These are phyloP conservation scores for Pinguiococcus pyrenoidosus DNA, from an alignment of 108 stramenopile species.

Conservation along the genomic window DNA sequence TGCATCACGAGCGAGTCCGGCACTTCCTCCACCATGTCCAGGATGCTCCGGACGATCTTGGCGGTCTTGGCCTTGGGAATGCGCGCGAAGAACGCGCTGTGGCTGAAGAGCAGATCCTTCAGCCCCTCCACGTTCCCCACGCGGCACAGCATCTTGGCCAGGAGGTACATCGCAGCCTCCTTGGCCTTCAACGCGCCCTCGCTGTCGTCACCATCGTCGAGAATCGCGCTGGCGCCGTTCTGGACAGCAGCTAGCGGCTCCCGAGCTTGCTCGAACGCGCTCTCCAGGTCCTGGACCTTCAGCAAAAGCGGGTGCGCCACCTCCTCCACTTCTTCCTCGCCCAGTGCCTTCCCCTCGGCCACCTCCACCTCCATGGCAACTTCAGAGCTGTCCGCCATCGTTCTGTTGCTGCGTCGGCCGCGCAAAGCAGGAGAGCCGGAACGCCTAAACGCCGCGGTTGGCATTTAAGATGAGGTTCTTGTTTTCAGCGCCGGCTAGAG, in stretches of 20 bases:
- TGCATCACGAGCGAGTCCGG: conserved; percentile 68
- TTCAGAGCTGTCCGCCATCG: conserved; percentile 11
- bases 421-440: conserved; percentile 11
- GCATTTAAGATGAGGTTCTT: no score
- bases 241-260: background rate
- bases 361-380: conserved; percentile 3
- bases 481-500: no score
- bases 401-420: conserved; percentile 6
- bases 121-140: conserved; percentile 47
- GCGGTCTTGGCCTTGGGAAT: conserved; percentile 95
- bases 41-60: conserved; percentile 73
- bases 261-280: no score
- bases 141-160: conserved; percentile 59
- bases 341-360: conserved; percentile 3
- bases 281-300: no score
- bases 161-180: conserved; percentile 76
- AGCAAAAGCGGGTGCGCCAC: no score
- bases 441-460: no score
- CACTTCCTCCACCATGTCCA: conserved; percentile 76
- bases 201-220: conserved; percentile 9
- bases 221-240: conserved; percentile 9
- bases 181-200: conserved; percentile 30
- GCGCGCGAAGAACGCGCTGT: conserved; percentile 58
- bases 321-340: background rate
- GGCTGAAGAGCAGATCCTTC: conserved; percentile 59